A percentile compares a stretch with the other conserved stretches of the same genome.
phyloP scores from a whole-genome alignment of 148 eudicot species.

The Heliosperma pusillum region DNA sequence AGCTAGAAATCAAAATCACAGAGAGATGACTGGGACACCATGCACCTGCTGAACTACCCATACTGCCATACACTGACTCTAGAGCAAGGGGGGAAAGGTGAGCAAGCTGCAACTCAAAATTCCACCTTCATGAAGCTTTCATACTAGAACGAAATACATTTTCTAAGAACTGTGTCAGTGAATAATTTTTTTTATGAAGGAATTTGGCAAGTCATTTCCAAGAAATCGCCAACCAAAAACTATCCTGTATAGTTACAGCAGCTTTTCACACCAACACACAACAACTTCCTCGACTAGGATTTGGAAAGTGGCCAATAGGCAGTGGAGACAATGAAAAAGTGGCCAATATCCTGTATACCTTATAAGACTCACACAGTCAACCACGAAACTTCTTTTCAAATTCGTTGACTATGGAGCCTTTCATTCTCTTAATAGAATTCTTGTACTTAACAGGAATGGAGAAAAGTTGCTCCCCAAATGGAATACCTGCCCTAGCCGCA shows the following conservation, averaged over 20 bases:
- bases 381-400: neutral
- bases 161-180: neutral
- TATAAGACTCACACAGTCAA: neutral
- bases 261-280: neutral
- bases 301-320: neutral
- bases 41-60: neutral
- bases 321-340: neutral
- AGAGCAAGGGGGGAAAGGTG: neutral
- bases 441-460: neutral
- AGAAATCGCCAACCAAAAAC: neutral
- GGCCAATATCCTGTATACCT: neutral
- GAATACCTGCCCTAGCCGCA: neutral
- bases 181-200: neutral
- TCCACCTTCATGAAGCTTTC: neutral
- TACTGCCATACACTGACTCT: neutral
- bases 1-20: neutral
- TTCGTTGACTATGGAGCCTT: neutral
- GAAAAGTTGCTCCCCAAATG: neutral
- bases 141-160: neutral
- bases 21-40: neutral
- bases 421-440: neutral
- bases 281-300: neutral
- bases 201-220: neutral
- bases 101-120: neutral
- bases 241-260: neutral